Percentiles rank a stretch among this genome's conserved stretches.
Conservation (phyloP, 768 basidiomycete genomes). For the Gymnopilus junonius region DNA sequence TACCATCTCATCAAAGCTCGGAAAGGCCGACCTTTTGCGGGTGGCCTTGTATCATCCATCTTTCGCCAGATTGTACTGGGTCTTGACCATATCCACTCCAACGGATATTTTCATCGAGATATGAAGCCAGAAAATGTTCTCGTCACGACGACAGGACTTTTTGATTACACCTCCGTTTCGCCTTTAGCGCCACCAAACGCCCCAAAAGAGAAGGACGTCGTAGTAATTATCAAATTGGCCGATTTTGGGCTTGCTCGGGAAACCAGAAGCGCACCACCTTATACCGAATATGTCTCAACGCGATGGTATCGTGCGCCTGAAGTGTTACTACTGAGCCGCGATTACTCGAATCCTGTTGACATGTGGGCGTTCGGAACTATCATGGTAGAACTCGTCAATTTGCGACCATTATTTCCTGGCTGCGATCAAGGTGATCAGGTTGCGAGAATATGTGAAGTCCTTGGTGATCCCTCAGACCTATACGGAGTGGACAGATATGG, state of each 20-base stretch:
- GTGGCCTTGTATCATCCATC: slow-evolving; percentile 93
- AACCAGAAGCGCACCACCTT: slow-evolving; percentile 86
- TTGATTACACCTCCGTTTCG: slow-evolving; percentile 87
- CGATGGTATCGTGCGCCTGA: slow-evolving; percentile 99
- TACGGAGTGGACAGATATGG: slow-evolving; percentile 80
- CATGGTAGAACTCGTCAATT: slow-evolving; percentile 94
- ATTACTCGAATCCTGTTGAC: slow-evolving; percentile 97
- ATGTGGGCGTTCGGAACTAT: slow-evolving; percentile 99
- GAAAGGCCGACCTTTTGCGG: slow-evolving; percentile 93
- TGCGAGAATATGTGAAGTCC: slow-evolving; percentile 84
- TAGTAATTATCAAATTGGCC: slow-evolving; percentile 96
- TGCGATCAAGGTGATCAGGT: slow-evolving; percentile 93
- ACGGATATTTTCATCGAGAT: slow-evolving; percentile 98
- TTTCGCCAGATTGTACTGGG: slow-evolving; percentile 92
- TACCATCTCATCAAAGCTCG: slow-evolving; percentile 99
- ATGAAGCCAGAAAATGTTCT: slow-evolving; percentile 99
- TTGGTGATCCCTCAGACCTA: slow-evolving; percentile 87
- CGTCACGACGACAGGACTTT: slow-evolving; percentile 95
- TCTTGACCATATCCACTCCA: slow-evolving; percentile 87
- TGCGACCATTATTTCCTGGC: slow-evolving; percentile 95
- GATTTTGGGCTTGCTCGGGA: slow-evolving; percentile 97
- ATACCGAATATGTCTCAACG: slow-evolving; percentile 99
- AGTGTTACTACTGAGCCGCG: slow-evolving; percentile 86
- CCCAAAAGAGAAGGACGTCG: slow-evolving; percentile 88
- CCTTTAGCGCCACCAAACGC: slow-evolving; percentile 65